Evolutionary conservation across 768 basidiomycete species (phyloP).

Genomic region (Cytidiella melzeri): DNA sequence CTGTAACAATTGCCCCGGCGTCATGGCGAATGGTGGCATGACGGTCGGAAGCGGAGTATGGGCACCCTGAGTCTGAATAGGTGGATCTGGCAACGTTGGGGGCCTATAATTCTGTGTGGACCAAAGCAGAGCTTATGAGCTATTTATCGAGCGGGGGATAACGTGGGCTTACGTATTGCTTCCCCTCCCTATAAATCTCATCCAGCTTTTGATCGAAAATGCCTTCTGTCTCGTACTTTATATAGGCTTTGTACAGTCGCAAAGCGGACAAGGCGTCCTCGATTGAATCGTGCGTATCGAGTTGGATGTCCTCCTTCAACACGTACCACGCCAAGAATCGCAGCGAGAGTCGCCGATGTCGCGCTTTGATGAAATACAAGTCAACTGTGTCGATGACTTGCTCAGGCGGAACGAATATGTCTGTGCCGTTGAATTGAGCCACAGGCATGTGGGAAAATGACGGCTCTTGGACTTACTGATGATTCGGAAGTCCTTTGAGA

Average conservation of each 20-base stretch:
- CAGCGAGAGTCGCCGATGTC: constrained; percentile 85
- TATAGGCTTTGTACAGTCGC: constrained; percentile 77
- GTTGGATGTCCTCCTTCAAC: constrained; percentile 88
- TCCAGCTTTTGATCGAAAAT: constrained; percentile 86
- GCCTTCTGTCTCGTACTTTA: constrained; percentile 66
- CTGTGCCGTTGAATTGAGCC: too few species aligned
- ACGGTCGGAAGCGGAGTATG: constrained; percentile 1
- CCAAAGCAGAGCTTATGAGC: too few species aligned
- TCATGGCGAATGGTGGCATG: background rate
- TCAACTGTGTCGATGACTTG: constrained; percentile 98
- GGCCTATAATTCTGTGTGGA: background rate
- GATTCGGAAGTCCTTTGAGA: constrained; percentile 96
- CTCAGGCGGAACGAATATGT: constrained; percentile 91
- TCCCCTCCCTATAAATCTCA: constrained; percentile 72
- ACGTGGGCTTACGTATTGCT: constrained; percentile 50
- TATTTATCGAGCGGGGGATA: background rate
- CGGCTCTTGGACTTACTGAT: constrained; percentile 81
- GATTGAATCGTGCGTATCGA: constrained; percentile 95
- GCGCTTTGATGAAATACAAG: constrained; percentile 77
- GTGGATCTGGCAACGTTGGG: background rate
- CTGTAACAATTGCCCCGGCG: background rate
- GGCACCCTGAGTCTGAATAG: background rate
- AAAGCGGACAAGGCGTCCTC: constrained; percentile 91
- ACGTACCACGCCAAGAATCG: constrained; percentile 94
- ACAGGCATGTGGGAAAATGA: background rate